These are phyloP conservation scores for Agaricus subrufescens DNA, from an alignment of 768 basidiomycete species.

Conservation along the genomic window DNA sequence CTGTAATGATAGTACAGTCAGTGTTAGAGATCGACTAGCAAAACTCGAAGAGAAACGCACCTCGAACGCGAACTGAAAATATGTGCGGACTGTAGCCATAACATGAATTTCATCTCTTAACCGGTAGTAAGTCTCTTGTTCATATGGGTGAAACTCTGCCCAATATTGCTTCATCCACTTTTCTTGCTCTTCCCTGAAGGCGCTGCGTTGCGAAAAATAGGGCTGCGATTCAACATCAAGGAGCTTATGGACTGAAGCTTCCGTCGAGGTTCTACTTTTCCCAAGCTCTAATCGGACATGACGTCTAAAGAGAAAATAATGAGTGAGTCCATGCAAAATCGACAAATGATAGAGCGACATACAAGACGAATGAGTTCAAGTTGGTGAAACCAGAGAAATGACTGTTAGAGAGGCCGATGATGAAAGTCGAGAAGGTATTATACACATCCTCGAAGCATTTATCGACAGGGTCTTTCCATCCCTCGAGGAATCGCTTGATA, in stretches of 20 bases:
- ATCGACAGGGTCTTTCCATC: conserved; percentile 10
- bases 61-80: conserved; percentile 52
- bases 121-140: neutral
- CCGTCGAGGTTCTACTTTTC: neutral
- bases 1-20: conserved; percentile 22
- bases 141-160: neutral
- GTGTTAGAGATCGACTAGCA: neutral
- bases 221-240: conserved; percentile 34
- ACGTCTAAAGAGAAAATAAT: neutral
- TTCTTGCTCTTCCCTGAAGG: conserved; percentile 13
- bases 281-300: neutral
- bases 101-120: conserved; percentile 40
- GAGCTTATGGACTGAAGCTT: conserved; percentile 23
- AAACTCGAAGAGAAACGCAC: conserved; percentile 20
- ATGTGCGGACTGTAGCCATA: conserved; percentile 53
- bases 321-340: neutral
- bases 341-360: neutral
- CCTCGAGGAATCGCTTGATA: conserved; percentile 11
- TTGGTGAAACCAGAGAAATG: conserved; percentile 9
- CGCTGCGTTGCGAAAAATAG: conserved; percentile 28
- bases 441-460: conserved; percentile 10
- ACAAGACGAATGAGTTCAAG: conserved; percentile 9
- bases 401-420: conserved; percentile 3
- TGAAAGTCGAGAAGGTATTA: neutral
- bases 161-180: conserved; percentile 18